These are phyloP conservation scores for Blastocystis sp. DNA, from an alignment of 352 stramenopile species.

Conservation along the genomic window DNA sequence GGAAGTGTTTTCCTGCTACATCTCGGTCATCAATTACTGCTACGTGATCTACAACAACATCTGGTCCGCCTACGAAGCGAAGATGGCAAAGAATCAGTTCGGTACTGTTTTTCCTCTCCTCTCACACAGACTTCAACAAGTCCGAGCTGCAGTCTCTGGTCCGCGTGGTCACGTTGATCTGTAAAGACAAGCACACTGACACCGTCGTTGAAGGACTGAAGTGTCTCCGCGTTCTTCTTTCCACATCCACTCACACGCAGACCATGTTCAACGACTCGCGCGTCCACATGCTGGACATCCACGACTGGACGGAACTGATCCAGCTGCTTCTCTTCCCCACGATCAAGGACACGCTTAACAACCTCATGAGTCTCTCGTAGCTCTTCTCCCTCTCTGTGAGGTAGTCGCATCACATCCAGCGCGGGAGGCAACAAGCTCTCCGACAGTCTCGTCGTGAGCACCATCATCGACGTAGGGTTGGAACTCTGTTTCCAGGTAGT, in stretches of 20 bases:
- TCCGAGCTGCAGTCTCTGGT: constrained; percentile 22
- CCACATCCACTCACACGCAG: not conserved
- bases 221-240: not conserved
- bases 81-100: constrained; percentile 13
- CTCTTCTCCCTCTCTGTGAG: not conserved
- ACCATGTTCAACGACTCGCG: constrained; percentile 16
- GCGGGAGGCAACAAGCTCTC: constrained; percentile 4
- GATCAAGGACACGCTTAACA: constrained; percentile 39
- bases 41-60: constrained; percentile 52
- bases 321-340: constrained; percentile 32
- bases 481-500: not conserved
- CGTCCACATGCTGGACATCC: not conserved
- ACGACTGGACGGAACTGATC: constrained; percentile 1
- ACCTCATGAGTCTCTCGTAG: not conserved
- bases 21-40: constrained; percentile 46
- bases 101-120: not conserved
- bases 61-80: not conserved
- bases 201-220: constrained; percentile 14
- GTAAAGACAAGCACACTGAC: constrained; percentile 10
- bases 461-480: not conserved
- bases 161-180: constrained; percentile 21
- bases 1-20: not conserved
- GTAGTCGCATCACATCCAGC: not conserved
- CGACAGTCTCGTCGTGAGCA: not conserved
- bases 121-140: not conserved